Evolutionary conservation across 2,329 filamentous ascomycete genomes (phyloP), one percentile per base, ranked within the genome.

Genomic region (Aspergillus luchuensis): DNA sequence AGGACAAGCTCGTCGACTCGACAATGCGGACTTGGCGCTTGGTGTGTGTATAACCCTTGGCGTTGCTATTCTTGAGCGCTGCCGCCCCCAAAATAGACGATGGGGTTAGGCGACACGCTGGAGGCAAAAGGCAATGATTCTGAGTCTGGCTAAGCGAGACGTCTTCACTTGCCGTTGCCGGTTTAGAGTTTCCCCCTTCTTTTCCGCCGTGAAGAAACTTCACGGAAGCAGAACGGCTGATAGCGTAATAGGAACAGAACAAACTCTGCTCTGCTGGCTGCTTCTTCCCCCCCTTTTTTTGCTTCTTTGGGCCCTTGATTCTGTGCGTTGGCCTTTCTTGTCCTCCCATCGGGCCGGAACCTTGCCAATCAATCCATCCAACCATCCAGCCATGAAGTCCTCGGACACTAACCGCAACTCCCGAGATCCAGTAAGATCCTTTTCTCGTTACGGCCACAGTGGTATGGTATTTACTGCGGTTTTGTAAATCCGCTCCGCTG

Each of bases 321-420:
- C 15, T n/a, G 19, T 50, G 43, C 30, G 21, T 48, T 49, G 55
- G 23, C 33, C 28, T 58, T 59, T 36, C 36, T 53, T 47, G 59
- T 57, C 21, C 56, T 57, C 41, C 54, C 25, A 39, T 43, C 50
- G 49, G 59, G 19, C 58, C 63, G 59, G 58, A 65, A 66, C 59
- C 49, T 28, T 51, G 23, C 65, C 65, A 65, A 65, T 65, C 49
- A 59, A 19, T 23, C 41, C 25, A 25, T 36, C 23, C 21, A 30
- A 21, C 36, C 50, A 43, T 33, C 28, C 28, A 52, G 17, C 17
- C 11, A 30, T 43, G 30, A n/a, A 10, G 28, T 15, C 47, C 39
- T 57, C 55, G 55, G 58, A 58, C 57, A 53, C 58, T 63, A 63
- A 56, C 50, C 36, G 51, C 33, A 36, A 19, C 15, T 43, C 38